phyloP scores from a whole-genome alignment of 441 rosid genomes.

The Pelargonium cotyledonis region DNA sequence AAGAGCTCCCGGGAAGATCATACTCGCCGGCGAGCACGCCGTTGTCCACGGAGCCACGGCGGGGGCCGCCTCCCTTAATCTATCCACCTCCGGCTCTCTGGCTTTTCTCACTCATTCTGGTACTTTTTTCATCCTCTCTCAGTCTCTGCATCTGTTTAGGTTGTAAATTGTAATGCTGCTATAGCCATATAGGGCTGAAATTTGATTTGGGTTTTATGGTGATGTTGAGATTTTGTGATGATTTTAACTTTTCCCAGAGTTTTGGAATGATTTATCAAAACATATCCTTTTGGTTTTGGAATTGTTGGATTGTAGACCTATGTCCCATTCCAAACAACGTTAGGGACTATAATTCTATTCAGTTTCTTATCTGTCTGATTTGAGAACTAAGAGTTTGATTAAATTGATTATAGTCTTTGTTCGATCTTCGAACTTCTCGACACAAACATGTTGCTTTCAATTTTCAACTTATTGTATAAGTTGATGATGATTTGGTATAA shows the following conservation, averaged over 20 bases:
- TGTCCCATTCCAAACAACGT: not conserved
- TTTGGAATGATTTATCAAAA: not conserved
- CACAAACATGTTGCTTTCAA: not conserved
- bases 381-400: not conserved
- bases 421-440: not conserved
- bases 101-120: conserved; percentile 46
- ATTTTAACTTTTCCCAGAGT: not conserved
- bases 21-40: conserved; percentile 90
- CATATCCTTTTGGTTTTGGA: not conserved
- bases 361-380: not conserved
- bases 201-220: conserved; percentile 11
- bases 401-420: not conserved
- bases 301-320: not conserved
- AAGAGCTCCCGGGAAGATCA: conserved; percentile 92
- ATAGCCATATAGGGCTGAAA: not conserved
- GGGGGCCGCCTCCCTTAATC: conserved; percentile 82
- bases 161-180: not conserved
- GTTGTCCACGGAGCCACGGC: conserved; percentile 95
- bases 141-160: not conserved
- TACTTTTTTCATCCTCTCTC: conserved; percentile 11
- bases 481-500: not conserved
- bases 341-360: not conserved
- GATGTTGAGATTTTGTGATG: not conserved
- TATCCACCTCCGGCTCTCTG: conserved; percentile 56
- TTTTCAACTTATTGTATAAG: not conserved